Conservation (phyloP, 768 basidiomycete species). For the Pisolithus microcarpus region DNA sequence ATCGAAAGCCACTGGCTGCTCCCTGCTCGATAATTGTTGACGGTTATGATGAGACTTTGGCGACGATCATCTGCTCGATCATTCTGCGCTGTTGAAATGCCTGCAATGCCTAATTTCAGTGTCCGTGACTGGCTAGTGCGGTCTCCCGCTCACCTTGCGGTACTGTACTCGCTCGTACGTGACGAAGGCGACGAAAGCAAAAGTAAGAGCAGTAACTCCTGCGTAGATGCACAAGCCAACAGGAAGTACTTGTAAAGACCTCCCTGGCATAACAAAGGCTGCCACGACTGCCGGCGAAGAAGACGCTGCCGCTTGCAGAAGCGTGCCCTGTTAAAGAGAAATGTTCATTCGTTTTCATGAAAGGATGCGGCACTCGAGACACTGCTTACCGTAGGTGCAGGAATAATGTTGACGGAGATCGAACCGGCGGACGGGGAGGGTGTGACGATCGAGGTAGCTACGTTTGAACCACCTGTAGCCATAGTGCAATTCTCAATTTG, state of each 20-base stretch:
- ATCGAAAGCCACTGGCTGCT: too few relatives aligned
- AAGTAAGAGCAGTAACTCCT: constrained; percentile 76
- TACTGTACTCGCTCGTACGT: constrained; percentile 85
- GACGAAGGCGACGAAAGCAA: constrained; percentile 77
- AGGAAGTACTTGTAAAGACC: constrained; percentile 65
- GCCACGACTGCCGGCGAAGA: constrained; percentile 21
- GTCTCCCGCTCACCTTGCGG: constrained; percentile 52
- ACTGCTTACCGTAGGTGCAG: constrained; percentile 17
- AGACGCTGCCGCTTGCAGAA: constrained; percentile 26
- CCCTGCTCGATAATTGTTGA: too few relatives aligned
- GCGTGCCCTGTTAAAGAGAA: constrained; percentile 14
- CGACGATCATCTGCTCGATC: constrained; percentile 39
- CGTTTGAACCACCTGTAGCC: constrained; percentile 17
- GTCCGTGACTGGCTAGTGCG: neutral
- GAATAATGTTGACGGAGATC: constrained; percentile 11
- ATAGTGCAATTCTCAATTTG: constrained; percentile 50
- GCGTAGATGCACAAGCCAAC: constrained; percentile 81
- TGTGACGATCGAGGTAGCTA: constrained; percentile 8
- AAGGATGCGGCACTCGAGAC: neutral
- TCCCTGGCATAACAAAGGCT: constrained; percentile 63
- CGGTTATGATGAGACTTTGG: neutral
- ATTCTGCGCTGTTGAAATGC: constrained; percentile 69
- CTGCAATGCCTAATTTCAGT: constrained; percentile 28
- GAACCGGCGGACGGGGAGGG: constrained; percentile 7
- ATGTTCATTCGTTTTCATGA: neutral